Conservation (phyloP, 441 rosid species). For the Omphalea diandra region DNA sequence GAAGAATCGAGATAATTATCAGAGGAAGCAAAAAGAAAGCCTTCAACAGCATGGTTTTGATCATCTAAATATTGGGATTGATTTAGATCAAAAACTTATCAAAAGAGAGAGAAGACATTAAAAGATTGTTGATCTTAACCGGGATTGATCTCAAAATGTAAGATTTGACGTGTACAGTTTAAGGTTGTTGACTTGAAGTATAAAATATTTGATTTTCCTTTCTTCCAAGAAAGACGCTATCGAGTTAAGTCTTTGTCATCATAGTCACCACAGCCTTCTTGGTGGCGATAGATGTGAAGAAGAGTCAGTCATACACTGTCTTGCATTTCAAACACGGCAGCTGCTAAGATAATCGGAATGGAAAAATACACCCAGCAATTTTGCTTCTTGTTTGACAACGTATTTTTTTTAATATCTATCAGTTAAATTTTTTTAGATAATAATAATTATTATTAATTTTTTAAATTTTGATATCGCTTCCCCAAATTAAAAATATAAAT, state of each 20-base stretch:
- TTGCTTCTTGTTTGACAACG: no score
- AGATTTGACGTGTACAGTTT: not conserved
- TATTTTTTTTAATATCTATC: no score
- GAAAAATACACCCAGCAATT: no score
- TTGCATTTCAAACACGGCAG: no score
- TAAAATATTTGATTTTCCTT: not conserved
- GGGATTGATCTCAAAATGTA: not conserved
- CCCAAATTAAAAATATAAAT: no score
- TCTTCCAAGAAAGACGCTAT: not conserved
- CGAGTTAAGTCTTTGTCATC: not conserved
- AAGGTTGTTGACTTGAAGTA: not conserved
- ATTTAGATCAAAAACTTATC: not conserved
- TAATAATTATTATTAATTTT: no score
- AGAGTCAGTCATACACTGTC: no score
- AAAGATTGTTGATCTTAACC: not conserved
- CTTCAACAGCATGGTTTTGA: conserved; percentile 8
- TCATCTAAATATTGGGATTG: not conserved
- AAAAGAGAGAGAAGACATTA: no score
- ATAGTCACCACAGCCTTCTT: not conserved
- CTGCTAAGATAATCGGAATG: no score
- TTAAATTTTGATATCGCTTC: no score
- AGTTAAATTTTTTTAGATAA: no score
- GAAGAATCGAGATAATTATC: not conserved
- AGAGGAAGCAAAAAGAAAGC: not conserved
- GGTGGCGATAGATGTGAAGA: no score